These are phyloP conservation scores for Coemansia brasiliensis DNA, from an alignment of 192 early-diverging fungal genomes.

Conservation along the genomic window DNA sequence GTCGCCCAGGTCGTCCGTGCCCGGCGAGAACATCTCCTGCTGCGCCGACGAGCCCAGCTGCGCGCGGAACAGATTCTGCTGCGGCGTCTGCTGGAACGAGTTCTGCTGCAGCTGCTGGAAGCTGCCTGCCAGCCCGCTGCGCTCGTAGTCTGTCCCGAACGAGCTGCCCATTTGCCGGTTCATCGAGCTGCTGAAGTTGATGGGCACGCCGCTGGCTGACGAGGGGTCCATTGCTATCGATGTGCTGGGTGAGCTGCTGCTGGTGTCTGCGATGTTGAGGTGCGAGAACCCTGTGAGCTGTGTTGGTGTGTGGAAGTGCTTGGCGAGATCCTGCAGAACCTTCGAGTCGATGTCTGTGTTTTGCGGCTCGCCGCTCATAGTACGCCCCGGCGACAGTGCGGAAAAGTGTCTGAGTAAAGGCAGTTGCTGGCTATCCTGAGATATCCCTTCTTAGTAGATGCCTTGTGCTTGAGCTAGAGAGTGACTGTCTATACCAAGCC, in stretches of 20 bases:
- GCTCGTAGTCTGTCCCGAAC: conserved; percentile 51
- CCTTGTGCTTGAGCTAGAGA: too few relatives aligned
- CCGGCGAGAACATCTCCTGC: conserved; percentile 42
- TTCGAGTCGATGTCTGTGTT: conserved; percentile 46
- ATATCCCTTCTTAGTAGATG: too few relatives aligned
- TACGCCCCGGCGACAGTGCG: conserved; percentile 17
- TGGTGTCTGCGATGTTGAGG: conserved; percentile 35
- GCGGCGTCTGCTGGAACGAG: conserved; percentile 32
- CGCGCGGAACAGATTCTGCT: conserved; percentile 41
- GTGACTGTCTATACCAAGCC: too few relatives aligned
- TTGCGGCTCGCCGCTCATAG: conserved; percentile 55
- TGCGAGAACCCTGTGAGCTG: conserved; percentile 52
- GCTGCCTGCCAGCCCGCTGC: conserved; percentile 48
- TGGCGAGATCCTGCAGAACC: conserved; percentile 51
- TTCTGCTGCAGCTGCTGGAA: conserved; percentile 56
- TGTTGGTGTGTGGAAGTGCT: conserved; percentile 36
- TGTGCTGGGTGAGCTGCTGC: conserved; percentile 22
- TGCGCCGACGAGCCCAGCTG: conserved; percentile 48
- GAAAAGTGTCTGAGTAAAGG: neutral
- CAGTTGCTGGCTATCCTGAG: too few relatives aligned
- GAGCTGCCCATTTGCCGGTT: conserved; percentile 39
- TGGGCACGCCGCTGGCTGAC: conserved; percentile 34
- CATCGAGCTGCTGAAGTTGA: conserved; percentile 43
- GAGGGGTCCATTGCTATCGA: conserved; percentile 30
- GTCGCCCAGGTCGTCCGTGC: conserved; percentile 33